A percentile compares a stretch with the other conserved stretches of the same genome.
These are phyloP conservation scores for Xylaria longipes DNA, from an alignment of 495 filamentous ascomycete genomes.

Conservation along the genomic window DNA sequence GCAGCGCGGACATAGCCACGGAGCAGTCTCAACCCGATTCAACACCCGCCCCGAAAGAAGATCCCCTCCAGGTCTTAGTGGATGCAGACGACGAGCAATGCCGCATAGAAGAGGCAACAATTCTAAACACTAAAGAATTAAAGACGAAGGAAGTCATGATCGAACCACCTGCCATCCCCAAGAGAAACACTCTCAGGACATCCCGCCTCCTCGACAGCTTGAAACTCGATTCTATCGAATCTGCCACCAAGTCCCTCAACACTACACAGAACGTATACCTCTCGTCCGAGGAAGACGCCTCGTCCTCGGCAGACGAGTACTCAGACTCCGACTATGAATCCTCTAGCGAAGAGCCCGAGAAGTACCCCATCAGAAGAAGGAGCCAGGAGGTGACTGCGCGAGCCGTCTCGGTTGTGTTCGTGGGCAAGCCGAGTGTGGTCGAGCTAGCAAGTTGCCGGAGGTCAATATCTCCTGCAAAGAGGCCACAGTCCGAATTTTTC, in stretches of 20 bases:
- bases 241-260: constrained; percentile 36
- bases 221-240: constrained; percentile 46
- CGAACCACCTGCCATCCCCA: constrained; percentile 43
- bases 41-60: constrained; percentile 31
- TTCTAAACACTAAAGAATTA: constrained; percentile 36
- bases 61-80: constrained; percentile 35
- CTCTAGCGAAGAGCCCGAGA: constrained; percentile 43
- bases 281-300: constrained; percentile 59
- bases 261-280: constrained; percentile 56
- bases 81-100: constrained; percentile 38
- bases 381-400: constrained; percentile 56
- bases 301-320: constrained; percentile 57
- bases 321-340: constrained; percentile 58
- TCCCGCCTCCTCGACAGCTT: constrained; percentile 51
- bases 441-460: constrained; percentile 48
- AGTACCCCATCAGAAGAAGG: constrained; percentile 42
- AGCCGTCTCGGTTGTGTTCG: constrained; percentile 56
- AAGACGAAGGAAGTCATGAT: constrained; percentile 38
- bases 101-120: constrained; percentile 36
- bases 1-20: constrained; percentile 23
- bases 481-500: constrained; percentile 33
- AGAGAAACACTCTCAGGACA: constrained; percentile 50
- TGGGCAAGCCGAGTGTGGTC: constrained; percentile 55
- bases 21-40: constrained; percentile 32
- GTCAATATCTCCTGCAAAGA: constrained; percentile 46